phyloP scores from a whole-genome alignment of 805 yeast genomes.

The Metschnikowia koreensis region DNA sequence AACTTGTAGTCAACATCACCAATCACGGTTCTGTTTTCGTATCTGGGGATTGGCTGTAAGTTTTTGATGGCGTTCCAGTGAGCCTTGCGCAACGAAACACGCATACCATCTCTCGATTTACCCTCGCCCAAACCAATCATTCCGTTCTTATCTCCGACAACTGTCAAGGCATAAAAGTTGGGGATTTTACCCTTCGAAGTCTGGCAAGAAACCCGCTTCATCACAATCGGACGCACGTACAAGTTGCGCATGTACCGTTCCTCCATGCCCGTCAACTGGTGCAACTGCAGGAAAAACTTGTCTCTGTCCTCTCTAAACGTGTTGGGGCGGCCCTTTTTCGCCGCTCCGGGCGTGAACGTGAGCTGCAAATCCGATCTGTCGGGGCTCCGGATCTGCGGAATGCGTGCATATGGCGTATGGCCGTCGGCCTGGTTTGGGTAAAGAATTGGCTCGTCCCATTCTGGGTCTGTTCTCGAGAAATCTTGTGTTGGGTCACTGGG shows the following conservation, averaged over 20 bases:
- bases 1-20: conserved; percentile 80
- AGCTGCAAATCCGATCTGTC: conserved; percentile 45
- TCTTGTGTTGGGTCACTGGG: conserved; percentile 68
- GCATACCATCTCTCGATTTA: conserved; percentile 73
- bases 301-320: conserved; percentile 10
- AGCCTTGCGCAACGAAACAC: conserved; percentile 77
- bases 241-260: conserved; percentile 59
- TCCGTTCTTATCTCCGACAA: conserved; percentile 91
- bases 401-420: conserved; percentile 54
- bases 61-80: conserved; percentile 93
- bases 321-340: conserved; percentile 15
- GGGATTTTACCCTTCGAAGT: conserved; percentile 90
- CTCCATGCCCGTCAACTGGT: conserved; percentile 65
- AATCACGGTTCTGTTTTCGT: conserved; percentile 86
- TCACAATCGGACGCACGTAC: conserved; percentile 61
- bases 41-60: conserved; percentile 75
- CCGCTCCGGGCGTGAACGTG: conserved; percentile 23
- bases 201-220: conserved; percentile 85
- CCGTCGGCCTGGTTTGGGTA: conserved; percentile 50
- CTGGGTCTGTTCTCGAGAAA: conserved; percentile 65
- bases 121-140: conserved; percentile 96
- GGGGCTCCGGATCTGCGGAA: conserved; percentile 54
- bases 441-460: conserved; percentile 65
- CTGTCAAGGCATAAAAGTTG: conserved; percentile 76
- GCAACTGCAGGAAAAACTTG: conserved; percentile 51